Conservation (phyloP, 2,329 filamentous ascomycete species). For the Stagonosporopsis cucurbitacearum region DNA sequence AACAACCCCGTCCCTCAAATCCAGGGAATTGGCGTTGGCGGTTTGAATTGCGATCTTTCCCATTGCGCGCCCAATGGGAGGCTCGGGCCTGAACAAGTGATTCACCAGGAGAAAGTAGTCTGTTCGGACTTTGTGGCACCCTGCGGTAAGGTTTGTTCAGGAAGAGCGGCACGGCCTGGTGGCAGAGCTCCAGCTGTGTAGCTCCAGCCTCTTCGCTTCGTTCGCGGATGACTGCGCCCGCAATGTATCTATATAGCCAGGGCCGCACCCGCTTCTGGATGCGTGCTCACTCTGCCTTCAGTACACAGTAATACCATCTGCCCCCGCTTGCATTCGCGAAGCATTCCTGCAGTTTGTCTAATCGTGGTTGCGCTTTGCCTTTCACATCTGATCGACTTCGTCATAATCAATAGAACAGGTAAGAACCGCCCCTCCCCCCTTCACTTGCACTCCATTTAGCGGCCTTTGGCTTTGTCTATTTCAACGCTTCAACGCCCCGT, state of each 20-base stretch:
- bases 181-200: slow-evolving; percentile 3
- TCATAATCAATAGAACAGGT: slow-evolving; percentile 9
- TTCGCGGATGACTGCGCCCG: slow-evolving; percentile 4
- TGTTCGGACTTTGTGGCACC: slow-evolving; percentile 12
- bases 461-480: not conserved
- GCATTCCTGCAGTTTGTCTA: slow-evolving; percentile 7
- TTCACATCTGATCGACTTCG: slow-evolving; percentile 5
- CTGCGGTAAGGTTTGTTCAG: slow-evolving; percentile 11
- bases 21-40: slow-evolving; percentile 13
- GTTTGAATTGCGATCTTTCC: slow-evolving; percentile 10
- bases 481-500: not conserved
- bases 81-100: slow-evolving; percentile 5
- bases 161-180: slow-evolving; percentile 8
- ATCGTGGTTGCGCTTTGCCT: slow-evolving; percentile 4
- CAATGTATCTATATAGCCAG: slow-evolving; percentile 14
- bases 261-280: slow-evolving; percentile 4
- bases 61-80: slow-evolving; percentile 9
- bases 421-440: slow-evolving; percentile 12
- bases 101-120: slow-evolving; percentile 7
- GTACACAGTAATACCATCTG: slow-evolving; percentile 2
- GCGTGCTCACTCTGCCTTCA: slow-evolving; percentile 3
- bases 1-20: slow-evolving; percentile 15
- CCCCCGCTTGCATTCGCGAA: slow-evolving; percentile 5
- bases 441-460: slow-evolving; percentile 7
- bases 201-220: slow-evolving; percentile 15